Evolutionary conservation across 257 asterid species (phyloP).

Genomic region (Phtheirospermum japonicum): DNA sequence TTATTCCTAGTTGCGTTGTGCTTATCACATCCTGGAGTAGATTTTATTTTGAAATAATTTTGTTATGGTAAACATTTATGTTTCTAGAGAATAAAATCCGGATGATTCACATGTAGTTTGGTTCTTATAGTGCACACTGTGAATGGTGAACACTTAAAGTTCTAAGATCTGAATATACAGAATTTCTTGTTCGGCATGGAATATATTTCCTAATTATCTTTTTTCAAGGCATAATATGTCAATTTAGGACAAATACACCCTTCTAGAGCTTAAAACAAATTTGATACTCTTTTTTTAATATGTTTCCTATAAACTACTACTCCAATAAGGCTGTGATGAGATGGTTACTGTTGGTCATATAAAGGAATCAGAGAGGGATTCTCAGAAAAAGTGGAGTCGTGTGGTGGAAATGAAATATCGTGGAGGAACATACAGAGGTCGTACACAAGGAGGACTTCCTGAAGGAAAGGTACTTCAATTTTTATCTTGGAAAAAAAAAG

Average conservation of each 20-base stretch:
- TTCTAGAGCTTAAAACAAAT: background rate
- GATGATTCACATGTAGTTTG: constrained; percentile 2
- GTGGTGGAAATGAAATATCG: constrained; percentile 77
- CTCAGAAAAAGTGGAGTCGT: constrained; percentile 84
- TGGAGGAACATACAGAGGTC: constrained; percentile 89
- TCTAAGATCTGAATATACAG: constrained; percentile 7
- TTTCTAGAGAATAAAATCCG: constrained; percentile 9
- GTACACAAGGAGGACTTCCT: constrained; percentile 94
- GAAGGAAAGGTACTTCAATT: constrained; percentile 85
- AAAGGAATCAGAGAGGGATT: constrained; percentile 92
- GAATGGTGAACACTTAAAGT: background rate
- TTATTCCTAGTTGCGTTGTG: background rate
- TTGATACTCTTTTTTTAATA: background rate
- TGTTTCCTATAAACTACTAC: background rate
- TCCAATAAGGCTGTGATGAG: constrained; percentile 14
- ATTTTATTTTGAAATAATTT: constrained; percentile 10
- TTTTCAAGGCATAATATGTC: constrained; percentile 8
- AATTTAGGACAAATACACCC: background rate
- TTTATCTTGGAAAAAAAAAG: constrained; percentile 25
- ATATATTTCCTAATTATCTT: constrained; percentile 3
- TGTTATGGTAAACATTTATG: background rate
- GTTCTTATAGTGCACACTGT: background rate
- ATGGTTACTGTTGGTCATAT: constrained; percentile 25
- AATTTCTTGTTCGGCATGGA: background rate
- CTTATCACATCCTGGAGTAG: constrained; percentile 3